These are phyloP conservation scores for Porphyridium purpureum DNA, from an alignment of 23 red algal genomes.

Conservation along the genomic window DNA sequence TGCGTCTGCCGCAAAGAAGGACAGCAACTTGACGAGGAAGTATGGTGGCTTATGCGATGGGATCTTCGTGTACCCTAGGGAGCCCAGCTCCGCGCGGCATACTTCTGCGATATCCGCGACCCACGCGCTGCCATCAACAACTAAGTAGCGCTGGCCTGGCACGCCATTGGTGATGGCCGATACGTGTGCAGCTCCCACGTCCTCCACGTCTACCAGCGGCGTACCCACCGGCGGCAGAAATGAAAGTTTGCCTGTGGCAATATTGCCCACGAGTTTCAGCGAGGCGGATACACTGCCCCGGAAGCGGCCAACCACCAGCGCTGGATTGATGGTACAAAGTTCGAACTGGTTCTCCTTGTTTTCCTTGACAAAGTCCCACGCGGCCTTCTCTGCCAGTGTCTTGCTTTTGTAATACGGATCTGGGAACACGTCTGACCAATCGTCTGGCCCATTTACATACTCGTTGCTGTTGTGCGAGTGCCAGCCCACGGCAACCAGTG, in stretches of 20 bases:
- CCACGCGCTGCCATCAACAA: too few species aligned
- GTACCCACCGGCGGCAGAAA: conserved; percentile 12
- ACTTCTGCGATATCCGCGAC: too few species aligned
- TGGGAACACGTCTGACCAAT: background rate
- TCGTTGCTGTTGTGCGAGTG: too few species aligned
- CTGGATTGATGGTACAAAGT: conserved; percentile 41
- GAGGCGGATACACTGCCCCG: too few species aligned
- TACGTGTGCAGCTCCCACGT: conserved; percentile 56
- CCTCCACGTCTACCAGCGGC: conserved; percentile 50
- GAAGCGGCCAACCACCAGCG: conserved; percentile 41
- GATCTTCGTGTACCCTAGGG: too few species aligned
- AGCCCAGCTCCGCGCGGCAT: too few species aligned
- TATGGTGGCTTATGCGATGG: too few species aligned
- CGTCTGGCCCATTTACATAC: too few species aligned
- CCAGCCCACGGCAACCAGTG: conserved; percentile 44
- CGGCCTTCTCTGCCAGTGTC: conserved; percentile 34
- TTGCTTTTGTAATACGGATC: conserved; percentile 56
- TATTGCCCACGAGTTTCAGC: conserved; percentile 8
- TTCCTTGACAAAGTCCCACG: conserved; percentile 26
- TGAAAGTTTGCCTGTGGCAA: conserved; percentile 3
- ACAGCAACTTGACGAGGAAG: too few species aligned
- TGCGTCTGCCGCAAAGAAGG: too few species aligned
- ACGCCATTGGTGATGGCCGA: conserved; percentile 15
- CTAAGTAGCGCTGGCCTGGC: conserved; percentile 20
- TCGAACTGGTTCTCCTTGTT: background rate